Evolutionary conservation across 2,329 filamentous ascomycete species (phyloP), one percentile per base, ranked within the genome.

Genomic region (Ceratocystis ficicola): DNA sequence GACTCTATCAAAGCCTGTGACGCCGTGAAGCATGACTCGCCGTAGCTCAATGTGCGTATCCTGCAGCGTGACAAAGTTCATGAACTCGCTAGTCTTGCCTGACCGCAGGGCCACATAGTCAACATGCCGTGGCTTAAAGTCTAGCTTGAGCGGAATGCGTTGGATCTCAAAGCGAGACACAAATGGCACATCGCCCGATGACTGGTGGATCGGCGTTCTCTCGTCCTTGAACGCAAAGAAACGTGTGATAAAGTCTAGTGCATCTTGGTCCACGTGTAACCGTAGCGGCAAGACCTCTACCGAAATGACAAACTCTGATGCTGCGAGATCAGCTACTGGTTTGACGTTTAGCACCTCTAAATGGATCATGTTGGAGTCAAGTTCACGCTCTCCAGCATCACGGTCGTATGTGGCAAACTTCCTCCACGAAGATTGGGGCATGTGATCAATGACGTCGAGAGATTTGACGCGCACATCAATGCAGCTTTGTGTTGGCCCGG

Each of bases 181-280:
- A 74, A 96, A 99, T 0, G 90, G 89, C 5, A 87, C 77, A 65
- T 95, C 91, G 59, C 85, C 85, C 1, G 85, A 81, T 0, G 84
- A 82, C 2, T 78, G 76, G 36, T 84, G 80, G 3, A 78, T 76
- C 0, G 81, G 78, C 7, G 77, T 76, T 1, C 77, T 77, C 50
- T 92, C 88, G 70, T 96, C 91, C 72, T 96, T 95, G 80, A 99
- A 99, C 71, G 95, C 92, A 72, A 99, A 99, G 78, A 99, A 99
- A 1, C 94, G 86, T 1, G 89, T 95, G 73, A 99, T 89, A 73
- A 99, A 99, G 73, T 99, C 94, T 3, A 99, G 82, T 0, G 94
- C 93, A 75, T 99, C 94, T 75, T 99, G 94, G 72, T 99, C 94
- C 44, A 99, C 92, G 73, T 99, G 94, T 1, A 99, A 80, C 55